Base-by-base conservation (phyloP, 1,284 basidiomycete genomes). In the Cutaneotrichosporon cavernicola region DNA sequence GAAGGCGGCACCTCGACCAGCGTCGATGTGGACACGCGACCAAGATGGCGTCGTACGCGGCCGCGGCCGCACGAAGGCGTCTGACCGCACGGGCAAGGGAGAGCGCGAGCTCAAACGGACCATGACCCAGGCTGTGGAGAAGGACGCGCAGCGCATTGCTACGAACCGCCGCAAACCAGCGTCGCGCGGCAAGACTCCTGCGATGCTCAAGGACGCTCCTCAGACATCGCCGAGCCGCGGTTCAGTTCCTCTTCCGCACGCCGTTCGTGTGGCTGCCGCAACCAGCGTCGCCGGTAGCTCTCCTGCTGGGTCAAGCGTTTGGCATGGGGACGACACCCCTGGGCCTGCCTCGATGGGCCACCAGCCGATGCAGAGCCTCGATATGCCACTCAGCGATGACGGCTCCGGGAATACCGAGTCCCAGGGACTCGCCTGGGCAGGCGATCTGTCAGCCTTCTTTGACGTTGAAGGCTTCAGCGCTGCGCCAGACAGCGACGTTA, bases 311-410 rank as follows among this genome's bases (percentile, higher is more conserved):
- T 53, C 51, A 13, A 50, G 75, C 11, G 73, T 69, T n/a, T 72
- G 68, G 64, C 46, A 56, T 4, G 40, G 18, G 11, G 49, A 32
- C 43, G 34, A 38, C 32, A 10, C 58, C 49, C 47, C 47, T 26
- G 47, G 38, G n/a, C 22, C 49, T 6, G 16, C 21, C 22, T 26
- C 26, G 63, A 18, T 65, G 68, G 32, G 34, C 16, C 65, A 60
- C 43, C 49, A 56, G 18, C 63, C 56, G 22, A 53, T 65, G 36
- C 76, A 70, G 32, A 69, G 65, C 34, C 71, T 77, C 21, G 73
- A 74, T 43, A 66, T 79, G 66, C 78, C 78, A n/a, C 64, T 77
- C 13, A 75, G 73, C 62, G 76, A 78, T 59, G 78, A 79, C 57
- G 70, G 60, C 5, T 14, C 56, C 13, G 53, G 59, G 11, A 30